A percentile compares a stretch with the other conserved stretches of the same genome.
phyloP scores from a whole-genome alignment of 139 green algal species.

The Chlorella sorokiniana region DNA sequence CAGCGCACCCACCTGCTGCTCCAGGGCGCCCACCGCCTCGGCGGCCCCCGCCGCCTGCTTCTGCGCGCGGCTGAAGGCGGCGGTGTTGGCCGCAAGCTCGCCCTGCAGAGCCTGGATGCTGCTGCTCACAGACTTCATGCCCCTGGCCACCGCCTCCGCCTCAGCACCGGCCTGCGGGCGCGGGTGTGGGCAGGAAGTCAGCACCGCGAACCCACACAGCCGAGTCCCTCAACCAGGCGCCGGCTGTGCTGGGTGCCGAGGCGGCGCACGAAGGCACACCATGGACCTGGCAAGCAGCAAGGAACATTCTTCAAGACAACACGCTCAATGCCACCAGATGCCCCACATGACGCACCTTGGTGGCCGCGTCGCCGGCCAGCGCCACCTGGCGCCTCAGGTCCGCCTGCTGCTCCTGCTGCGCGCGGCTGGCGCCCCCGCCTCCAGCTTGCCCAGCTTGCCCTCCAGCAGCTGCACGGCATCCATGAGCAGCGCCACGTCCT shows the following conservation, averaged over 20 bases:
- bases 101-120: neutral
- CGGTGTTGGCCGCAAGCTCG: neutral
- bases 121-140: neutral
- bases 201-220: too few relatives aligned
- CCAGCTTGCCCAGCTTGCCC: neutral
- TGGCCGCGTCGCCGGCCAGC: neutral
- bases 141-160: neutral
- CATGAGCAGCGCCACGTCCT: conserved; percentile 12
- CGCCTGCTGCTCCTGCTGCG: neutral
- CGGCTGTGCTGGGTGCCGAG: neutral
- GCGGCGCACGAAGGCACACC: neutral
- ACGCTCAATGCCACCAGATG: neutral
- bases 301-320: neutral
- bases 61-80: neutral
- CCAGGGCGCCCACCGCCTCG: conserved; percentile 1
- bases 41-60: conserved; percentile 11
- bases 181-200: neutral
- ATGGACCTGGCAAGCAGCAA: neutral
- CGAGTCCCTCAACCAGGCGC: too few relatives aligned
- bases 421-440: neutral
- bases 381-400: neutral
- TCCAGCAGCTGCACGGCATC: conserved; percentile 20
- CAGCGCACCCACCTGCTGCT: conserved; percentile 17
- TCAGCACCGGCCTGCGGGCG: neutral
- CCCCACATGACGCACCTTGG: conserved; percentile 25